Conservation (phyloP, 1,284 basidiomycete species). For the Xerocomus cyaneibrunnescens region DNA sequence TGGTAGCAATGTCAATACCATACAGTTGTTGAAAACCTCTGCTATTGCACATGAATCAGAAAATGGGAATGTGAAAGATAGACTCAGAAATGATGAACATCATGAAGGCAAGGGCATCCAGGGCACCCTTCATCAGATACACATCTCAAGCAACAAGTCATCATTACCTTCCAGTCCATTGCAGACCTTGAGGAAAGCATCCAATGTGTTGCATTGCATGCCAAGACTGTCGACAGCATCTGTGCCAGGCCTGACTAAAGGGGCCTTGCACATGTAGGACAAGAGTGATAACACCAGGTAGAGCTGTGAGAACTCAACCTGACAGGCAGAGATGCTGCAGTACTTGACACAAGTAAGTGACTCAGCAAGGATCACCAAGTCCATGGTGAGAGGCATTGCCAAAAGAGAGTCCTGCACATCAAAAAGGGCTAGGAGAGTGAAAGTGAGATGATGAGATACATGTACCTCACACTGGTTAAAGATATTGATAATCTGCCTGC, state of each 20-base stretch:
- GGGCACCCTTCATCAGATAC: constrained; percentile 70
- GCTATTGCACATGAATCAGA: neutral
- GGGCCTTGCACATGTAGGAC: constrained; percentile 97
- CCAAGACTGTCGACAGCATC: constrained; percentile 95
- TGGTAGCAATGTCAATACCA: neutral
- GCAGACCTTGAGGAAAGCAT: constrained; percentile 92
- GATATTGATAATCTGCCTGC: constrained; percentile 52
- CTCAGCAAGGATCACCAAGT: too few species aligned
- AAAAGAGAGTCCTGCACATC: too few species aligned
- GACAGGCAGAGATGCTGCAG: too few species aligned
- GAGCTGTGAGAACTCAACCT: too few species aligned
- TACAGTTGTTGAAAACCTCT: neutral
- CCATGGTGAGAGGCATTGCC: too few species aligned
- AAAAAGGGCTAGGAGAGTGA: too few species aligned
- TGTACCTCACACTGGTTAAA: constrained; percentile 93
- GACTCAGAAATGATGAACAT: neutral
- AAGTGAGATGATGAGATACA: neutral
- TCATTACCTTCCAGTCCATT: constrained; percentile 80
- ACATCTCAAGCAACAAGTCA: constrained; percentile 82
- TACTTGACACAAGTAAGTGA: too few species aligned
- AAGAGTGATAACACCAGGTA: too few species aligned
- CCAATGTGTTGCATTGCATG: constrained; percentile 93
- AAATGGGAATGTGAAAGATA: neutral
- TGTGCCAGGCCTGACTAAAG: constrained; percentile 93
- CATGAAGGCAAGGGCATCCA: neutral